phyloP scores from a whole-genome alignment of 257 asterid genomes.

The Solanum sejunctum region DNA sequence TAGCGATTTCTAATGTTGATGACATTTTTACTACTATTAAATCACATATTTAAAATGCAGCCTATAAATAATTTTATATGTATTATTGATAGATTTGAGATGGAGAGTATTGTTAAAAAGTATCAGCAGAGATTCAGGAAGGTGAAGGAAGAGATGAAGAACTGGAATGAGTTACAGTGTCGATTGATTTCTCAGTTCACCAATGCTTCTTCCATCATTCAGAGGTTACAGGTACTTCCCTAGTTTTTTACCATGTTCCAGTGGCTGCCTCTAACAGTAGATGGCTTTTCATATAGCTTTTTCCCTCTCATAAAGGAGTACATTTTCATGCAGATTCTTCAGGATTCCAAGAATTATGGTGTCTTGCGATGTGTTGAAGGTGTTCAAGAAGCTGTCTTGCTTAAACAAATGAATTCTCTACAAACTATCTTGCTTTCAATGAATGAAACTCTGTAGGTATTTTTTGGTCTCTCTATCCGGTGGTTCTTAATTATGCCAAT shows the following conservation, averaged over 20 bases:
- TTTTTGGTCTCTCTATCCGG: neutral
- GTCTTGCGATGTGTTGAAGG: conserved; percentile 46
- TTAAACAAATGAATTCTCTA: conserved; percentile 65
- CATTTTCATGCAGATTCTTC: conserved; percentile 27
- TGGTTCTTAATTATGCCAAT: neutral
- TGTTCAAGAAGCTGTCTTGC: conserved; percentile 38
- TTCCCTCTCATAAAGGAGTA: neutral
- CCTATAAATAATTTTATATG: too few species aligned
- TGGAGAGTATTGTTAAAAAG: conserved; percentile 51
- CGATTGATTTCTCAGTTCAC: conserved; percentile 46
- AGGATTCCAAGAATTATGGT: conserved; percentile 36
- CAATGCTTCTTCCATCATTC: conserved; percentile 57
- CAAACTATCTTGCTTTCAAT: conserved; percentile 35
- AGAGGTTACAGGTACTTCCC: conserved; percentile 54
- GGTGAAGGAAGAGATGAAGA: conserved; percentile 45
- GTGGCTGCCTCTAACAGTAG: too few species aligned
- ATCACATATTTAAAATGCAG: too few species aligned
- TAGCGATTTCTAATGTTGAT: too few species aligned
- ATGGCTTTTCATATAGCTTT: neutral
- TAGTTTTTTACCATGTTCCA: neutral
- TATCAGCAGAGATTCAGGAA: conserved; percentile 56
- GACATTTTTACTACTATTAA: too few species aligned
- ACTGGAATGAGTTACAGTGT: conserved; percentile 65
- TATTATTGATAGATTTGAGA: neutral
- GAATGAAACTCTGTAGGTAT: conserved; percentile 44